phyloP scores from a whole-genome alignment of 768 basidiomycete genomes.

The Boletus vinaceobasis region DNA sequence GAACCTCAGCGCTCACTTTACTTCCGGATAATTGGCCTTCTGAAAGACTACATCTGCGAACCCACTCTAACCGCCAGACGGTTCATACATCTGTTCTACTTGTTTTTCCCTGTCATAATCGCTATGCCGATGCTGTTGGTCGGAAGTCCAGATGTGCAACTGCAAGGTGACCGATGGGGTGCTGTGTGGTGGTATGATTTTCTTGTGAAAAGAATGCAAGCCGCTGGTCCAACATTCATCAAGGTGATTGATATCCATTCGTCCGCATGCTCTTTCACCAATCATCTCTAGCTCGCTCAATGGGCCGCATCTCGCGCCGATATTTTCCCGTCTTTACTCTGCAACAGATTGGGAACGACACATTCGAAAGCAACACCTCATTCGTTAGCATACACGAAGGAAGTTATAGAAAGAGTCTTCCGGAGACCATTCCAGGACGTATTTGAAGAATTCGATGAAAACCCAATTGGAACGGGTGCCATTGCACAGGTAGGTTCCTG shows the following conservation, averaged over 20 bases:
- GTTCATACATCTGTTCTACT: conserved; percentile 75
- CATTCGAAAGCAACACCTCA: conserved; percentile 90
- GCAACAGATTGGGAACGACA: conserved; percentile 76
- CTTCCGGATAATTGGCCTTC: conserved; percentile 41
- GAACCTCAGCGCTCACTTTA: conserved; percentile 53
- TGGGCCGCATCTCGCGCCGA: conserved; percentile 98
- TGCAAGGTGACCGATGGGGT: conserved; percentile 82
- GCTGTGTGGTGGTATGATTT: conserved; percentile 98
- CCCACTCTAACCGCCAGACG: conserved; percentile 79
- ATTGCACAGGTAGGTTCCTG: conserved; percentile 70
- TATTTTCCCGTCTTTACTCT: conserved; percentile 84
- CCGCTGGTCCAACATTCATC: conserved; percentile 94
- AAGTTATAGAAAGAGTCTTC: conserved; percentile 81
- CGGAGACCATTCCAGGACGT: conserved; percentile 80
- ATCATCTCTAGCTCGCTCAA: conserved; percentile 72
- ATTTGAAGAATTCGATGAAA: conserved; percentile 84
- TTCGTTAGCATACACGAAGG: conserved; percentile 71
- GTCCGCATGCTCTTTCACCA: conserved; percentile 7
- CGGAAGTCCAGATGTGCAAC: conserved; percentile 49
- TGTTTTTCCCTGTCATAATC: conserved; percentile 88
- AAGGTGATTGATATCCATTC: conserved; percentile 56
- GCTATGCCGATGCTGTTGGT: conserved; percentile 80
- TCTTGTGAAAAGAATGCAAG: conserved; percentile 84
- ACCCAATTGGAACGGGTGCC: conserved; percentile 96
- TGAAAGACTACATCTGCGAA: conserved; percentile 70